Evolutionary conservation across 1,139 yeast genomes (phyloP), one percentile per base, ranked within the genome.

Genomic region (Blastobotrys indianensis): DNA sequence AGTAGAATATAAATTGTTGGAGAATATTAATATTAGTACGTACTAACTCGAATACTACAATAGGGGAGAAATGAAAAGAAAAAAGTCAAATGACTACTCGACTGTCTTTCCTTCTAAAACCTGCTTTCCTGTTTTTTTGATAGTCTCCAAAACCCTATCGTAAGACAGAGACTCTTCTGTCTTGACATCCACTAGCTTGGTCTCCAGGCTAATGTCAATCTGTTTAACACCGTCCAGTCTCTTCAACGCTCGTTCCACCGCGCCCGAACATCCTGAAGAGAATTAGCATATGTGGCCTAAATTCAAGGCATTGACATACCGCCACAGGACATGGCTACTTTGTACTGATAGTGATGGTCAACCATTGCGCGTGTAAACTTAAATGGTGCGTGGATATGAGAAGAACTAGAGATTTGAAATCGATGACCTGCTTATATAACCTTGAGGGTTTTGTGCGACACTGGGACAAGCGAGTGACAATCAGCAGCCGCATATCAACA

Each of bases 51-150:
- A 4, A 12, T 10, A 30, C 13, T 12, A 30, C 8, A n/a, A 11
- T 30, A 30, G 32, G 32, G 13, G 32, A 5, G 13, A 8, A 4
- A 30, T 30, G 13, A n/a, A n/a, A 4, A 30, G 4, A n/a, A 12
- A 30, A 4, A 30, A 4, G 9, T 12, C 32, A 10, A 10, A 4
- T 4, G 5, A n/a, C 33, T 59, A 63, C 20, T 57, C 65, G 39
- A 66, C 40, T 6, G 58, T 56, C 50, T 75, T 73, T 9, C 96
- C 95, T 28, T 74, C 74, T 49, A 75, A 72, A 49, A 92, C 84
- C 58, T 80, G 79, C 72, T 90, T 92, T 30, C 98, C 98, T 1
- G 97, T 88, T 72, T 90, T 92, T 53, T 82, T 73, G 57, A 92
- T 90, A 48, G 88, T 80, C 47, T 75, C 81, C 51, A 83, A 72